Evolutionary conservation across 331 rosid genomes (phyloP).

Genomic region (Quercus phellos): DNA sequence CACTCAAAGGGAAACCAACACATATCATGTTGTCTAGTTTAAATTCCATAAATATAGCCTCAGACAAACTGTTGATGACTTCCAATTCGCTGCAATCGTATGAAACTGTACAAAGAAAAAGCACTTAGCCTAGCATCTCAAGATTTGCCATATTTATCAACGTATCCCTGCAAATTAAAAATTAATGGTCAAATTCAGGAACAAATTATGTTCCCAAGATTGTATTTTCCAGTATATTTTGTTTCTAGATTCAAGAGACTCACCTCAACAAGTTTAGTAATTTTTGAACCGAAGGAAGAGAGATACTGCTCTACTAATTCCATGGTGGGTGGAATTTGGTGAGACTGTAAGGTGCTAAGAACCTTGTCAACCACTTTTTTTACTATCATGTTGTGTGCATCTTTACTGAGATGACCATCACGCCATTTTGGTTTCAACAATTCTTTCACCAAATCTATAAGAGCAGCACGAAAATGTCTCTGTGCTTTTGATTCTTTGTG

Average conservation of each 20-base stretch:
- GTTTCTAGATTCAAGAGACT: constrained; percentile 32
- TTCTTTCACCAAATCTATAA: constrained; percentile 78
- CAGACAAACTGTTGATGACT: constrained; percentile 17
- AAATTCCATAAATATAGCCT: constrained; percentile 30
- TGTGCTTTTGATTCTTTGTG: constrained; percentile 55
- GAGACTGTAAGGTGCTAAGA: constrained; percentile 63
- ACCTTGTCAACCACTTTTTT: constrained; percentile 84
- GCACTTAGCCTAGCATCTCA: constrained; percentile 45
- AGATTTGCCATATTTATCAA: constrained; percentile 73
- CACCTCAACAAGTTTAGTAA: constrained; percentile 81
- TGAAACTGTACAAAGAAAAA: constrained; percentile 46
- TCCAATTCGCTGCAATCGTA: not conserved
- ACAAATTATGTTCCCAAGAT: constrained; percentile 15
- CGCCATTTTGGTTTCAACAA: constrained; percentile 90
- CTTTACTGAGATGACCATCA: constrained; percentile 79
- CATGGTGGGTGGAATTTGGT: constrained; percentile 61
- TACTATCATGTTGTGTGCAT: constrained; percentile 68
- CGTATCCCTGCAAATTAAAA: constrained; percentile 82
- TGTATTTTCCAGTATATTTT: constrained; percentile 11
- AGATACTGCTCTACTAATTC: constrained; percentile 64
- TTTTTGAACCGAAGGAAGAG: constrained; percentile 56
- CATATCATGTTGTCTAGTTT: constrained; percentile 25
- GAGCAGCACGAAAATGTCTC: constrained; percentile 57
- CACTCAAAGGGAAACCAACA: constrained; percentile 25
- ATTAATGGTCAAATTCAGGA: constrained; percentile 35